A percentile compares a stretch with the other conserved stretches of the same genome.
phyloP scores from a whole-genome alignment of 1,139 yeast species.

The Nakaseomyces nivariensis region DNA sequence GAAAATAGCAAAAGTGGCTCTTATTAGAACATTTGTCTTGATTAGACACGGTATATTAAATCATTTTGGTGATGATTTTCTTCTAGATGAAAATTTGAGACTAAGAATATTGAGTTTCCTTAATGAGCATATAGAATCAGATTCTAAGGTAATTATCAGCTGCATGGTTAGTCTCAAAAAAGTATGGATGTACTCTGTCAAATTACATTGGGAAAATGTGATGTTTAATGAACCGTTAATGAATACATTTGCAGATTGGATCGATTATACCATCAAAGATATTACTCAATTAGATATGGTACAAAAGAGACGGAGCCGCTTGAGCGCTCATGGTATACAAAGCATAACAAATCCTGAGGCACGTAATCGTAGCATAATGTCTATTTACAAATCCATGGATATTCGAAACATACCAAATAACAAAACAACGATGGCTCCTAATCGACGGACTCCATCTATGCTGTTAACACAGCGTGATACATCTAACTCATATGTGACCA shows the following conservation, averaged over 20 bases:
- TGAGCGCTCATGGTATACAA: conserved; percentile 25
- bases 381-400: conserved; percentile 17
- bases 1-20: conserved; percentile 33
- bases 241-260: conserved; percentile 18
- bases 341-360: conserved; percentile 26
- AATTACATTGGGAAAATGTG: conserved; percentile 23
- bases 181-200: conserved; percentile 27
- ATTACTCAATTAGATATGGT: conserved; percentile 13
- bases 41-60: conserved; percentile 83
- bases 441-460: conserved; percentile 26
- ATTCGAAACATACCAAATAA: conserved; percentile 14
- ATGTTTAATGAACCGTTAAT: conserved; percentile 15
- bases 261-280: conserved; percentile 17
- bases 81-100: conserved; percentile 39
- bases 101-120: conserved; percentile 39
- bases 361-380: conserved; percentile 26
- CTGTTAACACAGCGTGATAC: conserved; percentile 25
- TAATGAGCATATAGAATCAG: conserved; percentile 32
- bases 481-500: conserved; percentile 11
- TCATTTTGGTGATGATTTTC: conserved; percentile 62
- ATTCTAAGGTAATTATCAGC: conserved; percentile 35
- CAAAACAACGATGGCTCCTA: conserved; percentile 4
- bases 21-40: conserved; percentile 80
- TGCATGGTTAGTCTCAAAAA: conserved; percentile 37
- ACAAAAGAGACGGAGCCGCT: conserved; percentile 17